Base-by-base conservation (phyloP, 2,329 filamentous ascomycete genomes). In the Dactylellina sp. region DNA sequence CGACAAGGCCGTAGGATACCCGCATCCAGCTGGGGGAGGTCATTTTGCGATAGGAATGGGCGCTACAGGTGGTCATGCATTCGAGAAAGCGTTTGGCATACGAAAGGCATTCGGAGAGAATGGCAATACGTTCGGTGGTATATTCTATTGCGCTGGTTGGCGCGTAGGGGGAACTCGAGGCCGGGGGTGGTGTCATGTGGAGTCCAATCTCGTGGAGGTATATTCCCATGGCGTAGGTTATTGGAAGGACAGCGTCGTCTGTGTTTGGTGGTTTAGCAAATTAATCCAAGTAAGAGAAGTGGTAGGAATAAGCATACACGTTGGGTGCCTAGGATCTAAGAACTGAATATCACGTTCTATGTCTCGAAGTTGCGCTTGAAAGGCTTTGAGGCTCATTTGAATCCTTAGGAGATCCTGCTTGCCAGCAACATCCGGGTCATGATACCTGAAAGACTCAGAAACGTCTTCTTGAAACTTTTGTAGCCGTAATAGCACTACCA, bases 381-480 rank as follows among this genome's bases (percentile, higher is more conserved):
- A 80, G 0, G 75, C 60, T 24, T 77, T 77, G 7, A 76, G 59
- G 7, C 78, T 70, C 22, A 79, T 75, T 37, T 79, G 76, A 2
- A 79, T 77, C 7, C 76, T 68, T 3, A 76, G 25, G 0, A 76
- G 7, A 39, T 79, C 77, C 5, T 78, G 52, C 5, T 76, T 75
- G 7, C 75, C 65, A 18, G 75, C 52, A 16, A 75, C 40, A 11
- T 60, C 50, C n/a, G 56, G 56, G 16, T 65, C 65, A 40, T 76
- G 68, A 22, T 79, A 79, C 52, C 78, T 75, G 52, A 79, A 80
- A 1, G 78, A 74, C 24, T 76, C 53, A 59, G 75, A 77, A 9
- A 79, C 72, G 22, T 80, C 77, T 53, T 79, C 77, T 1, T 76
- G 74, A 40, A 80, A 65, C 37, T 71, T 74, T 40, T 78, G 77